A percentile compares a stretch with the other conserved stretches of the same genome.
phyloP scores from a whole-genome alignment of 768 basidiomycete species.

The Kwoniella dendrophila region DNA sequence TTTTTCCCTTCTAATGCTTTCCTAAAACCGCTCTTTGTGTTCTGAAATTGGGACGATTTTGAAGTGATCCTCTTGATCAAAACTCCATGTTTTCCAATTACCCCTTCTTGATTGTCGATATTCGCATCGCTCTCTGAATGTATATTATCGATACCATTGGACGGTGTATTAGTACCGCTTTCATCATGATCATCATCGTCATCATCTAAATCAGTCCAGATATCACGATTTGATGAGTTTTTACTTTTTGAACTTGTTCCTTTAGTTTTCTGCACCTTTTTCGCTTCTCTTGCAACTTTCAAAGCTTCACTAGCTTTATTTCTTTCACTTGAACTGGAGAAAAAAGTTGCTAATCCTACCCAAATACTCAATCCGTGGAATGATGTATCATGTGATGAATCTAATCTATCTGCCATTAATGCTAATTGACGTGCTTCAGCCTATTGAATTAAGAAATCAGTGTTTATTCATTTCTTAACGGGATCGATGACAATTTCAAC shows the following conservation, averaged over 20 bases:
- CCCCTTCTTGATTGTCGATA: background rate
- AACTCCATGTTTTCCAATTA: background rate
- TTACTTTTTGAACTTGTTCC: background rate
- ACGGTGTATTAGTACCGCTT: background rate
- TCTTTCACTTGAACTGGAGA: constrained; percentile 36
- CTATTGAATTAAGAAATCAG: no score
- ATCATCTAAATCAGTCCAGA: constrained; percentile 12
- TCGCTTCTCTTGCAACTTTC: constrained; percentile 17
- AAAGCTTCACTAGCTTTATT: constrained; percentile 29
- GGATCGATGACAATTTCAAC: background rate
- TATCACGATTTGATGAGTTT: background rate
- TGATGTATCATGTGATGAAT: constrained; percentile 26
- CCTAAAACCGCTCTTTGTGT: no score
- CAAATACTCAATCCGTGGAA: constrained; percentile 53
- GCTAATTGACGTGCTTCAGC: constrained; percentile 54
- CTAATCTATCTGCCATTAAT: constrained; percentile 53
- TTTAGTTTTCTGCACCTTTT: constrained; percentile 4
- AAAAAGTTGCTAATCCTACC: constrained; percentile 52
- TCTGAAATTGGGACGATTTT: background rate
- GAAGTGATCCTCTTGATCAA: background rate
- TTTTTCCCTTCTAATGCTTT: background rate
- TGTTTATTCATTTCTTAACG: no score
- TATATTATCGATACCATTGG: background rate
- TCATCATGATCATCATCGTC: background rate
- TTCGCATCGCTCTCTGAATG: background rate